A percentile compares a stretch with the other conserved stretches of the same genome.
phyloP scores from a whole-genome alignment of 805 yeast genomes.

The Citeromyces matritensis region DNA sequence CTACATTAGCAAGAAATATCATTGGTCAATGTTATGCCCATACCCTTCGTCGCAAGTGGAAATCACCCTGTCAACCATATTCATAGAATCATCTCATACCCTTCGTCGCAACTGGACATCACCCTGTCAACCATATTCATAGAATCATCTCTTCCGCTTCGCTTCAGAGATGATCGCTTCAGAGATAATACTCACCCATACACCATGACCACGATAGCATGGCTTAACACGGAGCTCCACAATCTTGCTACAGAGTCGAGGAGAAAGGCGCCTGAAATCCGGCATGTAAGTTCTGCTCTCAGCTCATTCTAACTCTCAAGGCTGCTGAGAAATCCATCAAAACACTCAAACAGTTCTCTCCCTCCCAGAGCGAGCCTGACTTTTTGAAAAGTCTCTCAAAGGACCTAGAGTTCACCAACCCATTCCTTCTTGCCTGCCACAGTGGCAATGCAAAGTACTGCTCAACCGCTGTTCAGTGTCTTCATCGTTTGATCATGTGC shows the following conservation, averaged over 20 bases:
- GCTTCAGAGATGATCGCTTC: not conserved
- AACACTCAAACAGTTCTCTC: constrained; percentile 19
- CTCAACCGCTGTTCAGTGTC: constrained; percentile 54
- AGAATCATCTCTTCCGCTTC: too few species aligned
- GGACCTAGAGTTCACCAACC: constrained; percentile 42
- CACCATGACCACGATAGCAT: constrained; percentile 28
- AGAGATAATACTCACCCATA: not conserved
- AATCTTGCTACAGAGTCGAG: constrained; percentile 53
- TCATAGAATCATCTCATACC: too few species aligned
- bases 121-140: too few species aligned
- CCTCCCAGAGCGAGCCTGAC: constrained; percentile 10
- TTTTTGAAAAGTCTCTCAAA: constrained; percentile 19
- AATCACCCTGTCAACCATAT: too few species aligned
- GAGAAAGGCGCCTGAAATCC: constrained; percentile 56
- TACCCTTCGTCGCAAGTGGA: too few species aligned
- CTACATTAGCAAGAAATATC: not conserved
- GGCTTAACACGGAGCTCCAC: constrained; percentile 41
- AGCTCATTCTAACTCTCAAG: constrained; percentile 6
- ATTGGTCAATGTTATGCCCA: too few species aligned
- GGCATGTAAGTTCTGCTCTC: constrained; percentile 23
- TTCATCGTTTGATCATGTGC: constrained; percentile 45
- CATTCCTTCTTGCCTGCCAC: constrained; percentile 60
- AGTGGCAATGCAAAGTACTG: constrained; percentile 64
- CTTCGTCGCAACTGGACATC: too few species aligned
- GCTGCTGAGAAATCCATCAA: constrained; percentile 37